Percentiles rank a stretch among this genome's conserved stretches.
These are phyloP conservation scores for Brassica balearica DNA, from an alignment of 441 rosid genomes.

Conservation along the genomic window DNA sequence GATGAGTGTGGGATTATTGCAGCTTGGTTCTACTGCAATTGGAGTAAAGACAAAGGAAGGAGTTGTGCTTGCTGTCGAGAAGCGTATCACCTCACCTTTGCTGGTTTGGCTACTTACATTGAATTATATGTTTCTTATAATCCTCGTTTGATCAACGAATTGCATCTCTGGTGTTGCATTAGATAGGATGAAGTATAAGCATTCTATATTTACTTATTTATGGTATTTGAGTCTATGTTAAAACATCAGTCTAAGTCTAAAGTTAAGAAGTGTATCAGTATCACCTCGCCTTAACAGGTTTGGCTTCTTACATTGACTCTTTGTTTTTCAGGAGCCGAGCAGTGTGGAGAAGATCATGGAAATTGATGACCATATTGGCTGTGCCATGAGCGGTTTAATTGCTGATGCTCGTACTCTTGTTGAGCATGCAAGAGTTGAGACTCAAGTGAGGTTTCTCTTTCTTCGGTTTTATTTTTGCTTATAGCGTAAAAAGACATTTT, in stretches of 20 bases:
- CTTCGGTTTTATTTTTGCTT: neutral
- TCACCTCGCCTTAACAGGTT: neutral
- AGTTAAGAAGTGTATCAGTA: neutral
- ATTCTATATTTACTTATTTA: neutral
- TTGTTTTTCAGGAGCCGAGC: conserved; percentile 81
- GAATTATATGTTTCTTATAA: neutral
- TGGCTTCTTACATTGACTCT: neutral
- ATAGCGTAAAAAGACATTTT: neutral
- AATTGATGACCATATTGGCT: conserved; percentile 94
- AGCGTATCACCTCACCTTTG: conserved; percentile 92
- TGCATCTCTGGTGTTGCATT: conserved; percentile 7
- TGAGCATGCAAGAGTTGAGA: conserved; percentile 98
- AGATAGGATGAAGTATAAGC: neutral
- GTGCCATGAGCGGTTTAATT: conserved; percentile 99
- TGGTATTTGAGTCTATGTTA: neutral
- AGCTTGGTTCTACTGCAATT: conserved; percentile 99
- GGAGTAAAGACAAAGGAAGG: conserved; percentile 96
- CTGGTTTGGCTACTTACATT: conserved; percentile 58
- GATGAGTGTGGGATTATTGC: conserved; percentile 34
- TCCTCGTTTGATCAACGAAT: neutral
- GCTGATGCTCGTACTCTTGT: conserved; percentile 98
- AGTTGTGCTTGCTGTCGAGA: conserved; percentile 98
- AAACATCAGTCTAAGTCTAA: neutral
- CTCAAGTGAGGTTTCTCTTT: conserved; percentile 64
- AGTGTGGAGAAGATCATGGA: conserved; percentile 99